These are phyloP conservation scores for Oidiodendron maius DNA, from an alignment of 495 filamentous ascomycete genomes.

Conservation along the genomic window DNA sequence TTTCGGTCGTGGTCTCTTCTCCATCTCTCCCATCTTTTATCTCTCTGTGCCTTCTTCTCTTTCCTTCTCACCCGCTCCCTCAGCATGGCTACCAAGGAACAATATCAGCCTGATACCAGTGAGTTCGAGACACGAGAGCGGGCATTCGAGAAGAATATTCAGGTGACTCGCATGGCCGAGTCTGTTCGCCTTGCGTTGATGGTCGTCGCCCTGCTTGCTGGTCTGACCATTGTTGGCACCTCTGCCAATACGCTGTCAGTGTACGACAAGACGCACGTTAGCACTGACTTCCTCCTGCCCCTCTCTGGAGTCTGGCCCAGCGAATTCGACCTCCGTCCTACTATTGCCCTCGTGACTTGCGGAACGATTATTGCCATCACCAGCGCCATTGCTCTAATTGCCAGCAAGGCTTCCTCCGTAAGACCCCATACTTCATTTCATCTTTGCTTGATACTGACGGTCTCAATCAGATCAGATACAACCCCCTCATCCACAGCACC, in stretches of 20 bases:
- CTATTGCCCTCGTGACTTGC: slow-evolving; percentile 40
- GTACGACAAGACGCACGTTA: slow-evolving; percentile 42
- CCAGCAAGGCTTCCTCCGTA: slow-evolving; percentile 10
- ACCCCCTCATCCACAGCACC: slow-evolving; percentile 28
- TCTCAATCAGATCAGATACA: slow-evolving; percentile 34
- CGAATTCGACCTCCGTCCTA: slow-evolving; percentile 44
- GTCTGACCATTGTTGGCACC: slow-evolving; percentile 41
- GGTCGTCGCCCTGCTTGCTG: slow-evolving; percentile 39
- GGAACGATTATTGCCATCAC: slow-evolving; percentile 35
- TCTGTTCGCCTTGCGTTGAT: slow-evolving; percentile 37
- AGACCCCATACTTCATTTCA: slow-evolving; percentile 8
- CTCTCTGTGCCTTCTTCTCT: neutral
- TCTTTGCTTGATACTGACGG: neutral
- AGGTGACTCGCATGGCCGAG: slow-evolving; percentile 26
- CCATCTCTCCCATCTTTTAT: neutral
- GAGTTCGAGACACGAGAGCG: slow-evolving; percentile 15
- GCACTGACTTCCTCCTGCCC: slow-evolving; percentile 31
- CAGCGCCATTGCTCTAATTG: slow-evolving; percentile 34
- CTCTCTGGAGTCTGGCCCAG: slow-evolving; percentile 51
- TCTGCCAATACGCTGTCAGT: slow-evolving; percentile 40
- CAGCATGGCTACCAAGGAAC: slow-evolving; percentile 13
- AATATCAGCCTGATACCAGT: slow-evolving; percentile 3
- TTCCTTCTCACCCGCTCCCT: neutral
- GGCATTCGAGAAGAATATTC: slow-evolving; percentile 1
- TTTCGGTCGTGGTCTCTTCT: no score